These are phyloP conservation scores for Fraxinus floribunda DNA, from an alignment of 305 asterid species.

Conservation along the genomic window DNA sequence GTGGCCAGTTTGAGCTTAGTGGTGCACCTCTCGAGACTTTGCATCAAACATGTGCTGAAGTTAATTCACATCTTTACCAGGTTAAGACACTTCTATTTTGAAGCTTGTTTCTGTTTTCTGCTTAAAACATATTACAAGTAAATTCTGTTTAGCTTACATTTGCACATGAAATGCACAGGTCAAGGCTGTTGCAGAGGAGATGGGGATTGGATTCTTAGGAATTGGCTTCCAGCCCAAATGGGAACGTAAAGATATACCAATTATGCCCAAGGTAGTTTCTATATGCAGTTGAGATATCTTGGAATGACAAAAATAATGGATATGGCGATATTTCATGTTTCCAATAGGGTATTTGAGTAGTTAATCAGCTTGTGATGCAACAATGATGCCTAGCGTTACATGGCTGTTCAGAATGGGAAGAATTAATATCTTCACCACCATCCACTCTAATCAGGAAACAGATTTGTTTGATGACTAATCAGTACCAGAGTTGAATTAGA, in stretches of 20 bases:
- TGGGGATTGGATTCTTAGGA: constrained; percentile 93
- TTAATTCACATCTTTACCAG: constrained; percentile 97
- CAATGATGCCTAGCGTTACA: neutral
- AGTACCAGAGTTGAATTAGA: constrained; percentile 1
- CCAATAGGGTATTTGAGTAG: constrained; percentile 3
- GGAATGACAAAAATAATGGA: constrained; percentile 4
- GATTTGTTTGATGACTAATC: constrained; percentile 1
- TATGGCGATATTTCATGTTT: constrained; percentile 6
- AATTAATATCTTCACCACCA: neutral
- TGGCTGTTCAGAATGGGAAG: neutral
- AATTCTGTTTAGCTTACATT: constrained; percentile 15
- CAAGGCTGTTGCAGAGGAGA: constrained; percentile 95
- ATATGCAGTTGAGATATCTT: neutral
- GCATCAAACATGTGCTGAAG: constrained; percentile 99
- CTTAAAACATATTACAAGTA: neutral
- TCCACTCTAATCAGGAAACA: neutral
- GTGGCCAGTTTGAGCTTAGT: constrained; percentile 97
- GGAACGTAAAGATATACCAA: constrained; percentile 80
- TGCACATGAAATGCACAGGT: constrained; percentile 49
- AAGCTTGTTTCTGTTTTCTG: neutral
- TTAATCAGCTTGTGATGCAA: neutral
- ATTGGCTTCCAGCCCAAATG: constrained; percentile 95
- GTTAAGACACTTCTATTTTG: constrained; percentile 28
- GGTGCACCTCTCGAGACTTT: constrained; percentile 97
- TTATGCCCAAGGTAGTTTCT: constrained; percentile 85